A percentile compares a stretch with the other conserved stretches of the same genome.
Conservation (phyloP, 2,329 filamentous ascomycete genomes). For the Hymenoscyphus repandus region DNA sequence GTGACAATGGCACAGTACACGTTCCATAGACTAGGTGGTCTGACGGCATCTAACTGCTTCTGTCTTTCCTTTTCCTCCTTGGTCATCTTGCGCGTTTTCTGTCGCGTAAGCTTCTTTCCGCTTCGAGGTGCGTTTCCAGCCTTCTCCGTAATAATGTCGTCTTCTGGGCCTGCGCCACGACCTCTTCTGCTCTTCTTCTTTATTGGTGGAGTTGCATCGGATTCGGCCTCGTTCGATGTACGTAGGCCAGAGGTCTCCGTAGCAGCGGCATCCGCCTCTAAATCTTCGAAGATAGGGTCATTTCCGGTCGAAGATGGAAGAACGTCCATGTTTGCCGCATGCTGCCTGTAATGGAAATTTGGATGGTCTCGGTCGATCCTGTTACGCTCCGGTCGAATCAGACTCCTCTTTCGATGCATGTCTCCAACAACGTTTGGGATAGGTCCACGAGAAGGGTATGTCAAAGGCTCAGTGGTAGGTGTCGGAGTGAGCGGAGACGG, state of each 20-base stretch:
- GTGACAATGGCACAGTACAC: constrained; percentile 92
- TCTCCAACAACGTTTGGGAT: constrained; percentile 30
- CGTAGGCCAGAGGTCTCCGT: constrained; percentile 29
- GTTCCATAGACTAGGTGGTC: constrained; percentile 86
- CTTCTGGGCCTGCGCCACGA: constrained; percentile 22
- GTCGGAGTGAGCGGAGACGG: constrained; percentile 41
- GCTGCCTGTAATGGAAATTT: constrained; percentile 92
- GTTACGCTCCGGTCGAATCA: constrained; percentile 84
- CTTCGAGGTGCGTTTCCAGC: constrained; percentile 26
- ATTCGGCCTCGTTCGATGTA: constrained; percentile 28
- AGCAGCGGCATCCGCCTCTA: constrained; percentile 46
- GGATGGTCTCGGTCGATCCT: constrained; percentile 82
- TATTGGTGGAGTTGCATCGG: constrained; percentile 22
- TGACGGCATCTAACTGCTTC: constrained; percentile 57
- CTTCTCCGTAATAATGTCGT: constrained; percentile 21
- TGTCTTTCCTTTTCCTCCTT: constrained; percentile 53
- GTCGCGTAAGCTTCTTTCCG: constrained; percentile 32
- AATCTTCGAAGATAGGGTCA: constrained; percentile 77
- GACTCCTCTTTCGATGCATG: constrained; percentile 70
- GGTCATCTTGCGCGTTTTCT: constrained; percentile 57
- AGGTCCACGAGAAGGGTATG: constrained; percentile 16
- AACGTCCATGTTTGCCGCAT: constrained; percentile 88
- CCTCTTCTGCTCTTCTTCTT: constrained; percentile 21
- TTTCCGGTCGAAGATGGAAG: constrained; percentile 89
- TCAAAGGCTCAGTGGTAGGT: constrained; percentile 45